A percentile compares a stretch with the other conserved stretches of the same genome.
These are phyloP conservation scores for Paraphaeosphaeria sporulosa DNA, from an alignment of 2,329 filamentous ascomycete species.

Conservation along the genomic window DNA sequence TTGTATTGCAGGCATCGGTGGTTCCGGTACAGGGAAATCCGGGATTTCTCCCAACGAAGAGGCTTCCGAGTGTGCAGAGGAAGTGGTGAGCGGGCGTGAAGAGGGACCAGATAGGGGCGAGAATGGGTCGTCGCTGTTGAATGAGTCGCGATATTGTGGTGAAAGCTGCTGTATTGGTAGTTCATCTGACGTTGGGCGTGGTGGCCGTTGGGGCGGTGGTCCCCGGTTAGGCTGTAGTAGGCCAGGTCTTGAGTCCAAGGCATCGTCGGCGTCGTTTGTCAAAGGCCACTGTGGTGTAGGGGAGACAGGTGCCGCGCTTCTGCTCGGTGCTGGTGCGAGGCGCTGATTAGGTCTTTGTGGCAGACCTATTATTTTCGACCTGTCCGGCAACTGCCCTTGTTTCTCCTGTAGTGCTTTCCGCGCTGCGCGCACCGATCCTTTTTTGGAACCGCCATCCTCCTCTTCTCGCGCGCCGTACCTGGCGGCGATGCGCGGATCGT, in stretches of 20 bases:
- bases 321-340: slow-evolving; percentile 28
- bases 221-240: slow-evolving; percentile 37
- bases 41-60: slow-evolving; percentile 53
- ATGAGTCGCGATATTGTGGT: slow-evolving; percentile 34
- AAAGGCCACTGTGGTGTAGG: slow-evolving; percentile 58
- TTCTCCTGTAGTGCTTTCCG: slow-evolving; percentile 43
- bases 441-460: slow-evolving; percentile 31
- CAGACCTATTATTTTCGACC: slow-evolving; percentile 45
- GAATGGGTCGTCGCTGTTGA: slow-evolving; percentile 42
- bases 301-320: slow-evolving; percentile 28
- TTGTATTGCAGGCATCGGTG: slow-evolving; percentile 44
- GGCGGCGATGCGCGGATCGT: slow-evolving; percentile 44
- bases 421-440: slow-evolving; percentile 49
- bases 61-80: slow-evolving; percentile 47
- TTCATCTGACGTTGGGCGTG: slow-evolving; percentile 48
- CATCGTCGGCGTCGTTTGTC: slow-evolving; percentile 42
- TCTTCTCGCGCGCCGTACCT: slow-evolving; percentile 38
- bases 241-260: slow-evolving; percentile 33
- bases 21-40: slow-evolving; percentile 51
- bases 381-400: slow-evolving; percentile 39
- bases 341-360: slow-evolving; percentile 46
- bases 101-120: slow-evolving; percentile 39
- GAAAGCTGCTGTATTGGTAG: slow-evolving; percentile 41
- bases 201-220: slow-evolving; percentile 52
- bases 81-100: slow-evolving; percentile 47